Conservation (phyloP, 257 asterid genomes). For the Rubia yunnanensis region DNA sequence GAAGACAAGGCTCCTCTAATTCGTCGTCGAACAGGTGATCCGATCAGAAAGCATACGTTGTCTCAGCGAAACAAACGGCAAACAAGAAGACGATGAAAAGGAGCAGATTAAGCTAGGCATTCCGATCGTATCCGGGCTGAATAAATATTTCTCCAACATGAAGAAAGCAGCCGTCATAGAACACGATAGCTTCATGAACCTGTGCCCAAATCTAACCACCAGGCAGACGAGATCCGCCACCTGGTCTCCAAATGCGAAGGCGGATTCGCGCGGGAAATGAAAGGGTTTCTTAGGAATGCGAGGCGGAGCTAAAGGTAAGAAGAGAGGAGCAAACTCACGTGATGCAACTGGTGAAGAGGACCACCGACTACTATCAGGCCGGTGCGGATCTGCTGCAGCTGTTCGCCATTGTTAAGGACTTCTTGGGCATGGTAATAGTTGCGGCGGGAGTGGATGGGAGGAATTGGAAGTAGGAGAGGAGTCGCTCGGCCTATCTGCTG, state of each 20-base stretch:
- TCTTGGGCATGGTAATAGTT: too few relatives aligned
- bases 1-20: constrained; percentile 65
- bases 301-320: constrained; percentile 55
- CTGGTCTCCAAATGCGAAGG: too few relatives aligned
- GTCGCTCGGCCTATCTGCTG: too few relatives aligned
- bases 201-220: constrained; percentile 29
- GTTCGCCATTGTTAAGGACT: too few relatives aligned
- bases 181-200: constrained; percentile 34
- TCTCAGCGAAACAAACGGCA: constrained; percentile 11
- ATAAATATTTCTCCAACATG: too few relatives aligned
- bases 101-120: constrained; percentile 48
- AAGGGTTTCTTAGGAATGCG: constrained; percentile 56
- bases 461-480: too few relatives aligned
- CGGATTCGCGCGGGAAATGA: constrained; percentile 43
- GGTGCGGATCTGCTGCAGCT: too few relatives aligned
- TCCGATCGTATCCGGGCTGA: constrained; percentile 33
- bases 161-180: constrained; percentile 60
- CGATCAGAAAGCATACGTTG: constrained; percentile 56
- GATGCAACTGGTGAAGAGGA: too few relatives aligned
- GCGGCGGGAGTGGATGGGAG: too few relatives aligned
- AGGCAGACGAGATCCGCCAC: constrained; percentile 32
- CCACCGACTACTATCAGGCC: too few relatives aligned
- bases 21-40: constrained; percentile 70
- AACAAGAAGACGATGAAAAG: constrained; percentile 27
- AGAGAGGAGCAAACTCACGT: too few relatives aligned